Evolutionary conservation across 768 basidiomycete species (phyloP).

Genomic region (Naganishia vaughanmartiniae): DNA sequence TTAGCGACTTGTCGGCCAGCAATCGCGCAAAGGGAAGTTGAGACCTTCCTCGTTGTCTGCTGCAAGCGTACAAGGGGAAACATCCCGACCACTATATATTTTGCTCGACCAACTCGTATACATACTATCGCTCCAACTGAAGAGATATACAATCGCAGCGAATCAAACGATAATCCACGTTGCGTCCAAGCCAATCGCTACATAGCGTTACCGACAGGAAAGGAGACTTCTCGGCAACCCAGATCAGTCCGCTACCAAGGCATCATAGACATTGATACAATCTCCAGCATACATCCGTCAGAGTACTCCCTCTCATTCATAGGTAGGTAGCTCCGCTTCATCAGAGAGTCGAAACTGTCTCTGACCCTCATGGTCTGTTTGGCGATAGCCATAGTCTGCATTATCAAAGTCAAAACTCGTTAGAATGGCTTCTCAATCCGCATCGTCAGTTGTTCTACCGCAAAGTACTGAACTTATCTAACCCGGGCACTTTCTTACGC

Average conservation of each 20-base stretch:
- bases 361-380: no score
- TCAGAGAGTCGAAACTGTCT: no score
- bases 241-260: not conserved
- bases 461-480: not conserved
- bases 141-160: not conserved
- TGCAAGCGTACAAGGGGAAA: not conserved
- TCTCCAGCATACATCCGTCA: not conserved
- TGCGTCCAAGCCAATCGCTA: not conserved
- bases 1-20: not conserved
- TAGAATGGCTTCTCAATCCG: not conserved
- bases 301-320: no score
- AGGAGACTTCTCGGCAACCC: not conserved
- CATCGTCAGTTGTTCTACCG: not conserved
- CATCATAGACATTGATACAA: not conserved
- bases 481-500: not conserved
- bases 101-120: not conserved
- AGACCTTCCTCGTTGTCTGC: not conserved
- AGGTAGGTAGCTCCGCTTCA: no score
- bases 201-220: not conserved
- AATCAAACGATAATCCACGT: not conserved
- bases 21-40: slow-evolving; percentile 4
- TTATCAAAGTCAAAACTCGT: not conserved
- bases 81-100: not conserved
- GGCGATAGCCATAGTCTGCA: no score
- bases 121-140: not conserved